phyloP scores from a whole-genome alignment of 179 eudicot species.

The Silene coronaria region DNA sequence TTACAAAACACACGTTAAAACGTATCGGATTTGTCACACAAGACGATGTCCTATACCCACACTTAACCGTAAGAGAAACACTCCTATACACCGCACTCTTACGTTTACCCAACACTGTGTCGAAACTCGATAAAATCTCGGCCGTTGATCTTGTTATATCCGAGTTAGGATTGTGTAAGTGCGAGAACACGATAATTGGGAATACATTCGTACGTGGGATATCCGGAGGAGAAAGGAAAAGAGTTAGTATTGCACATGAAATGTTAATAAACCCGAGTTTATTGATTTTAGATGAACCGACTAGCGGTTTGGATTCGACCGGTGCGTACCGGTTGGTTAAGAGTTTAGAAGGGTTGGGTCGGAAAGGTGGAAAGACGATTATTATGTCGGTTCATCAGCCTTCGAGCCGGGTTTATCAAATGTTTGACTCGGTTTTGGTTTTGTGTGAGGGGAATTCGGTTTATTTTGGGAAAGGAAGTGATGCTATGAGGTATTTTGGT shows the following conservation, averaged over 20 bases:
- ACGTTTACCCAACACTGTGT: slow-evolving; percentile 47
- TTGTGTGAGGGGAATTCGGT: slow-evolving; percentile 66
- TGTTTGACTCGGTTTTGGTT: slow-evolving; percentile 60
- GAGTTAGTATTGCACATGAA: slow-evolving; percentile 85
- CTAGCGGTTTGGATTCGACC: slow-evolving; percentile 84
- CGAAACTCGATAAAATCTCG: slow-evolving; percentile 32
- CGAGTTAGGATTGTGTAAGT: slow-evolving; percentile 61
- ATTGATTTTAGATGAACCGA: slow-evolving; percentile 80
- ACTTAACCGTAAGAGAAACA: slow-evolving; percentile 82
- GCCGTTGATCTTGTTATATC: slow-evolving; percentile 49
- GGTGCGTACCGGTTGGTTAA: slow-evolving; percentile 58
- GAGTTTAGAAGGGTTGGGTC: slow-evolving; percentile 40
- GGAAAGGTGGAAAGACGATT: slow-evolving; percentile 62
- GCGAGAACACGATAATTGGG: slow-evolving; percentile 72
- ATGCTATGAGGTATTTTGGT: slow-evolving; percentile 58
- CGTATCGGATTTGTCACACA: slow-evolving; percentile 82
- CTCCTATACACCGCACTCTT: slow-evolving; percentile 66
- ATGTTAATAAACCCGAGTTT: slow-evolving; percentile 79
- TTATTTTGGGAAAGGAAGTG: slow-evolving; percentile 64
- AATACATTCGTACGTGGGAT: slow-evolving; percentile 62
- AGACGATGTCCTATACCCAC: slow-evolving; percentile 83
- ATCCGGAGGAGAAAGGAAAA: slow-evolving; percentile 84
- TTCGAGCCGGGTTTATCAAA: slow-evolving; percentile 65
- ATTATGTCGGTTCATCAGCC: slow-evolving; percentile 84
- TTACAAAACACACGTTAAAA: slow-evolving; percentile 33